These are phyloP conservation scores for Telopea speciosissima DNA, from an alignment of 177 flowering plant genomes.

Conservation along the genomic window DNA sequence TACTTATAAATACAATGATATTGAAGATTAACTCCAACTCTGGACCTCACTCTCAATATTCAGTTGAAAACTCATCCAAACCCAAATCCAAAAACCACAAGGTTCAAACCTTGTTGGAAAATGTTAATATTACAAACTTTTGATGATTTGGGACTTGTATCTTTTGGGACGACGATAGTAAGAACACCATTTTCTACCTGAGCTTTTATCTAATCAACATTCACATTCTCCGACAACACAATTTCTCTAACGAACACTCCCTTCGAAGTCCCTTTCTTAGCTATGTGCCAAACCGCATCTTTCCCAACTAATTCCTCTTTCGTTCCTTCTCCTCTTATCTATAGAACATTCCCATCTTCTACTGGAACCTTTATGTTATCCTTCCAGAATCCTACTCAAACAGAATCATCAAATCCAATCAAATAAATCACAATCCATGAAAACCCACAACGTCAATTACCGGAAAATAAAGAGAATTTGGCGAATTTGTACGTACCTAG, in stretches of 20 bases:
- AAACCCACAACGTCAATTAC: too few species aligned
- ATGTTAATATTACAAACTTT: conserved; percentile 45
- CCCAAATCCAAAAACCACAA: too few species aligned
- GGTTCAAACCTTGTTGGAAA: conserved; percentile 64
- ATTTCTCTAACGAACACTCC: conserved; percentile 48
- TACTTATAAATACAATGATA: too few species aligned
- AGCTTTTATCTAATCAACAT: conserved; percentile 71
- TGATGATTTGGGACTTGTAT: conserved; percentile 37
- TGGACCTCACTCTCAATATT: too few species aligned
- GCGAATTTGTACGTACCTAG: conserved; percentile 37
- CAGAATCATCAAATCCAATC: too few species aligned
- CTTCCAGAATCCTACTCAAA: conserved; percentile 49
- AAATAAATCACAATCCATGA: neutral
- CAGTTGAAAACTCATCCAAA: too few species aligned
- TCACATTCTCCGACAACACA: conserved; percentile 70
- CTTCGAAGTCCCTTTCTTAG: conserved; percentile 39
- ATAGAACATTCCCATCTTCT: conserved; percentile 60
- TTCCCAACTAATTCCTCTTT: conserved; percentile 32
- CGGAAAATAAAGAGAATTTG: too few species aligned
- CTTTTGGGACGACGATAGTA: conserved; percentile 62
- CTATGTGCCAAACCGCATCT: conserved; percentile 53
- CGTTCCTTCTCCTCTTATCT: conserved; percentile 38
- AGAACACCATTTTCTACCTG: conserved; percentile 63
- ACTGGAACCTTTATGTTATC: conserved; percentile 63
- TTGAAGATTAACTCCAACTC: too few species aligned